Conservation (phyloP, 2,329 filamentous ascomycete species). For the Mycosphaerella arachidis region DNA sequence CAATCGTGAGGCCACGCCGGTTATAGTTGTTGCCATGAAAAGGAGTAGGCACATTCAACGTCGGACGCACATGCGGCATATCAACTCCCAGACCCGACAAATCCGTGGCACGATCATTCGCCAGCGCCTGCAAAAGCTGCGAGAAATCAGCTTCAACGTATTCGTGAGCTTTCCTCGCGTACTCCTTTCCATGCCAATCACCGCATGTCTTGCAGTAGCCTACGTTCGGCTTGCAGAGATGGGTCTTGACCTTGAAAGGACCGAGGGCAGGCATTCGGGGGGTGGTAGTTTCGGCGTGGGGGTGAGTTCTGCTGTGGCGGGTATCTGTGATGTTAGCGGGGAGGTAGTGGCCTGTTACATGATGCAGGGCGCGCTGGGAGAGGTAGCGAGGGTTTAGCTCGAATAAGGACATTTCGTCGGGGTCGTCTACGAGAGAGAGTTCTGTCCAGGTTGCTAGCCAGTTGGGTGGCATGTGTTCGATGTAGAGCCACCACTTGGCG, state of each 20-base stretch:
- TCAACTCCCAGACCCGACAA: background rate
- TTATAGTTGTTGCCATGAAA: background rate
- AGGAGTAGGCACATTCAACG: background rate
- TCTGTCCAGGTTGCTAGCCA: background rate
- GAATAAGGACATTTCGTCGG: slow-evolving; percentile 8
- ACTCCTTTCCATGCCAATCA: slow-evolving; percentile 3
- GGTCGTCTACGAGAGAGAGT: background rate
- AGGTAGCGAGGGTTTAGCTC: slow-evolving; percentile 18
- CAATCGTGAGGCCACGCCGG: too few relatives aligned
- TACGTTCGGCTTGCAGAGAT: slow-evolving; percentile 1
- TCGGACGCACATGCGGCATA: background rate
- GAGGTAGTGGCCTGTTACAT: background rate
- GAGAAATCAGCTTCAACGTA: background rate
- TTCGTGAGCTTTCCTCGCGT: background rate
- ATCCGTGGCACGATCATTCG: background rate
- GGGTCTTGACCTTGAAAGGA: slow-evolving; percentile 2
- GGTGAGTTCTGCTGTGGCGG: background rate
- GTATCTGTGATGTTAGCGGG: slow-evolving; percentile 8
- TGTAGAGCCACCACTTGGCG: slow-evolving; percentile 1
- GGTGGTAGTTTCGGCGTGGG: background rate
- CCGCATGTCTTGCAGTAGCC: slow-evolving; percentile 9
- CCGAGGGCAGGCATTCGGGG: slow-evolving; percentile 1
- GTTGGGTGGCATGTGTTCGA: background rate
- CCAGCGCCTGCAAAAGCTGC: background rate
- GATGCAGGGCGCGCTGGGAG: slow-evolving; percentile 3